Base-by-base conservation (phyloP, 2,329 filamentous ascomycete species). In the Chaetomiaceae sp. region DNA sequence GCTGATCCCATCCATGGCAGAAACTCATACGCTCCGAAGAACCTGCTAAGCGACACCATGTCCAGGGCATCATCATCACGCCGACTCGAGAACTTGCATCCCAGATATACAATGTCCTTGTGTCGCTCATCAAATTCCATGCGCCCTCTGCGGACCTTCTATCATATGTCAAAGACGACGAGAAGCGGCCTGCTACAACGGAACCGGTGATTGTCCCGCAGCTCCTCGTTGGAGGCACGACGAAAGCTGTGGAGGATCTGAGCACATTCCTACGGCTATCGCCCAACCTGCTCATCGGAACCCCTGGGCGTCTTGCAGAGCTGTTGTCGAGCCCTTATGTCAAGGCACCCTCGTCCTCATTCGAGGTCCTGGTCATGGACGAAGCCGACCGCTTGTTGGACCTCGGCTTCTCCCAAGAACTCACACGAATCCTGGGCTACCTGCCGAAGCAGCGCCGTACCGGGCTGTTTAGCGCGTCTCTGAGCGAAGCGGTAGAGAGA, bases 401-500 rank as follows among this genome's bases (percentile, higher is more conserved):
- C 70, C 78, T 97, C 20, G 94, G 95, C 5, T 97, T 99, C 71
- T 94, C 95, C 68, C 85, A 89, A 51, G 90, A 96, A 61, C 71
- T 99, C 25, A 89, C 94, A 61, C 88, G 84, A 51, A 96, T 97
- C 36, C 73, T 99, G 20, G 82, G 83, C 0, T 81, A 87, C 14
- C 73, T 99, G 5, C 94, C 94, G 0, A 99, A 99, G 66, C 94
- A 99, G 68, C 79, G 94, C 47, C 81, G 94, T 44, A 99, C 94
- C 0, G 94, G 94, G 0, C 74, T 99, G 0, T 99, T 97, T 71
- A 96, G 90, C 65, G 94, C 94, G 11, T 95, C 88, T 64, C 88
- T 99, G n/a, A 94, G 87, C 62, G 94, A 97, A 66, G 94, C 94
- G 1, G 89, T 99, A 1, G 86, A 91, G 58, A 89, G 96, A 66